phyloP scores from a whole-genome alignment of 768 basidiomycete species.

The Tricholoma bakamatsutake region DNA sequence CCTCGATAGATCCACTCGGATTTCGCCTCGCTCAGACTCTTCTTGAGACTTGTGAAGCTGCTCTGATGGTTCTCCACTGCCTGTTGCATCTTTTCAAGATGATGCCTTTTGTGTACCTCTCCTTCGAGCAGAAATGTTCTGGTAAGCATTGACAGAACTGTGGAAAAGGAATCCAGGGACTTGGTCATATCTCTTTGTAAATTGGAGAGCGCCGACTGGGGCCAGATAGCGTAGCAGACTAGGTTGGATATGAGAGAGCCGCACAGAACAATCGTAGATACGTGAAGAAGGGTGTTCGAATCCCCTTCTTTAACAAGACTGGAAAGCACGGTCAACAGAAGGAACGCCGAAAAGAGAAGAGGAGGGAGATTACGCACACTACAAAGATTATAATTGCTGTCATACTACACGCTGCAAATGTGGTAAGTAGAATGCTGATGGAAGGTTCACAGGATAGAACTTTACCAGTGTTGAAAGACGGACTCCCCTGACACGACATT shows the following conservation, averaged over 20 bases:
- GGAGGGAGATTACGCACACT: constrained; percentile 42
- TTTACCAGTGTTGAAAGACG: constrained; percentile 83
- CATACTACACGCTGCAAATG: constrained; percentile 70
- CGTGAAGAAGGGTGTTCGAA: constrained; percentile 64
- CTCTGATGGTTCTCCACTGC: constrained; percentile 84
- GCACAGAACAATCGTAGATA: constrained; percentile 69
- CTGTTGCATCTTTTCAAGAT: constrained; percentile 60
- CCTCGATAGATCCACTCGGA: constrained; percentile 64
- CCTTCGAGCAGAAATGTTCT: constrained; percentile 82
- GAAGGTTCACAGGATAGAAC: background rate
- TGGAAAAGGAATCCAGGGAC: constrained; percentile 84
- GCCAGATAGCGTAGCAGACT: constrained; percentile 83
- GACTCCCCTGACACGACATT: constrained; percentile 43
- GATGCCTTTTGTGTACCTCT: constrained; percentile 43
- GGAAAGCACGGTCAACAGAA: constrained; percentile 3
- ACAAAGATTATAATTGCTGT: constrained; percentile 77
- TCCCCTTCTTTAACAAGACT: constrained; percentile 89
- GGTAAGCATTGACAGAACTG: constrained; percentile 76
- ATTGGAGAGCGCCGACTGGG: constrained; percentile 73
- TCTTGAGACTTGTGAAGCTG: constrained; percentile 86
- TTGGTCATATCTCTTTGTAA: constrained; percentile 82
- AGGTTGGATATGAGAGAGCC: constrained; percentile 78
- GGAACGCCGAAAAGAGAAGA: background rate
- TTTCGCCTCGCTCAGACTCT: constrained; percentile 79
- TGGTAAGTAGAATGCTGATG: background rate